Conservation (phyloP, 768 basidiomycete species). For the Phallus indusiatus region DNA sequence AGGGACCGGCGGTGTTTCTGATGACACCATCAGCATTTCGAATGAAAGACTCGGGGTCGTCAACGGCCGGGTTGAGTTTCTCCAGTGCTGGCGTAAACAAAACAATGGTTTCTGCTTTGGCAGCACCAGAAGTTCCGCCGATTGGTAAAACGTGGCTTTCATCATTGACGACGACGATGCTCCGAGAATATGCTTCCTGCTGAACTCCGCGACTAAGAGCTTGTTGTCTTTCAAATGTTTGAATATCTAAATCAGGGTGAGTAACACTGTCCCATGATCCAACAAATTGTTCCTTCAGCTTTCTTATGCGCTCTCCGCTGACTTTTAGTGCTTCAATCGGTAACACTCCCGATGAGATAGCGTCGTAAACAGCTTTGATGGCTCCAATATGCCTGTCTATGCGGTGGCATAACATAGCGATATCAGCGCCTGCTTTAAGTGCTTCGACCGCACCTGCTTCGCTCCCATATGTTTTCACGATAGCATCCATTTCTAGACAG, state of each 20-base stretch:
- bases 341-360: conserved; percentile 36
- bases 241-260: conserved; percentile 14
- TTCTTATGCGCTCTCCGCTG: conserved; percentile 37
- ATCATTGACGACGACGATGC: conserved; percentile 39
- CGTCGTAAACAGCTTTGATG: conserved; percentile 40
- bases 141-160: conserved; percentile 28
- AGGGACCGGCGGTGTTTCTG: conserved; percentile 49
- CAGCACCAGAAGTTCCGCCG: conserved; percentile 11
- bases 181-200: conserved; percentile 34
- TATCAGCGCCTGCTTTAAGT: conserved; percentile 54
- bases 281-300: conserved; percentile 42
- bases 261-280: conserved; percentile 37
- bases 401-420: conserved; percentile 70
- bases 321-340: conserved; percentile 26
- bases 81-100: conserved; percentile 50
- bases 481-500: conserved; percentile 70
- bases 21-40: conserved; percentile 32
- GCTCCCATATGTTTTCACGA: conserved; percentile 40
- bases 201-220: conserved; percentile 33
- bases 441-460: conserved; percentile 47
- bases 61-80: conserved; percentile 53
- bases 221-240: conserved; percentile 29
- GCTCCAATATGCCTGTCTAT: conserved; percentile 44
- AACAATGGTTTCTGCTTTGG: conserved; percentile 22
- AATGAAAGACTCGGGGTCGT: conserved; percentile 35